phyloP scores from a whole-genome alignment of 768 basidiomycete genomes.

The Amanita brunnescens region DNA sequence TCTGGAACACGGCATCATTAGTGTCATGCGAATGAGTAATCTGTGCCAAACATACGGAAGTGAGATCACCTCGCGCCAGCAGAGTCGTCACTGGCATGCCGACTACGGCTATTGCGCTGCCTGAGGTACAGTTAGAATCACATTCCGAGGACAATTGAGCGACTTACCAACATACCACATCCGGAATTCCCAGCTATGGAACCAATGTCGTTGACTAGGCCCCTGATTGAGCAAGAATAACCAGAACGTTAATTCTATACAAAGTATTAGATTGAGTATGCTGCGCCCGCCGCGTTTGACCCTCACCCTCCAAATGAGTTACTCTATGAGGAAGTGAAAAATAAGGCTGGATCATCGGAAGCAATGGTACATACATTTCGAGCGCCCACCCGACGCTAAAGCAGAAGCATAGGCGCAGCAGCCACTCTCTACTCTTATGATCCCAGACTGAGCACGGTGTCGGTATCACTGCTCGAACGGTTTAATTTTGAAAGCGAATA shows the following conservation, averaged over 20 bases:
- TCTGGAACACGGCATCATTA: constrained; percentile 28
- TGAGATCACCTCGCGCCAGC: constrained; percentile 46
- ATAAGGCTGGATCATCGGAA: background rate
- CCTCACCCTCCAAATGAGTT: constrained; percentile 72
- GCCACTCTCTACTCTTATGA: constrained; percentile 34
- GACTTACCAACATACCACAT: constrained; percentile 60
- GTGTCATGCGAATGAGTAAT: constrained; percentile 3
- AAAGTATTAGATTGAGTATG: background rate
- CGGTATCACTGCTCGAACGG: constrained; percentile 37
- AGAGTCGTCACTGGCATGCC: constrained; percentile 69
- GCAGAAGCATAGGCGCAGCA: constrained; percentile 63
- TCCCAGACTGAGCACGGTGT: constrained; percentile 48
- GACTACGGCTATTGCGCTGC: constrained; percentile 53
- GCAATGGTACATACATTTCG: constrained; percentile 48
- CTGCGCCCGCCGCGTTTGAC: background rate
- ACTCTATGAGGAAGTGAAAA: constrained; percentile 32
- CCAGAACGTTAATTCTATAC: constrained; percentile 71
- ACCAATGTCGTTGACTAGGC: constrained; percentile 64
- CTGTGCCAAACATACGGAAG: constrained; percentile 34
- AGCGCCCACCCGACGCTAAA: constrained; percentile 70
- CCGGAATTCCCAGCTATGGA: constrained; percentile 70
- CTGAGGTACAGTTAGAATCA: constrained; percentile 23
- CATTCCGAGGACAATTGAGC: background rate
- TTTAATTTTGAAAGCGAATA: background rate
- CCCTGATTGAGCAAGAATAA: constrained; percentile 75